These are phyloP conservation scores for Cytospora mali DNA, from an alignment of 2,329 filamentous ascomycete species.

Conservation along the genomic window DNA sequence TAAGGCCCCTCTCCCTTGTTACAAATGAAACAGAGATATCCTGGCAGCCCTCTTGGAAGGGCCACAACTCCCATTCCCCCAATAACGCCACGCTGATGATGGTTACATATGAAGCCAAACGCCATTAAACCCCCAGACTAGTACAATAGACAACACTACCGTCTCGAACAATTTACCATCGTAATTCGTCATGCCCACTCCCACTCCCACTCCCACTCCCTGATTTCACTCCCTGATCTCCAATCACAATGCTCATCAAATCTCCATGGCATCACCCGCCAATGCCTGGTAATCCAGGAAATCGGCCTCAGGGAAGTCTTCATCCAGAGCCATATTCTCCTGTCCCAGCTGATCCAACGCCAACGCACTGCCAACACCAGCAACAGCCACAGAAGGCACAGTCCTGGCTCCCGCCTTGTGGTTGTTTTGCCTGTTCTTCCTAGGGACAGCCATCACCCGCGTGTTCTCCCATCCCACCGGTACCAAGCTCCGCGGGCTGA, in stretches of 20 bases:
- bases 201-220: constrained; percentile 38
- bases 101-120: constrained; percentile 15
- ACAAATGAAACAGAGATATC: background rate
- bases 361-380: constrained; percentile 13
- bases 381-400: constrained; percentile 32
- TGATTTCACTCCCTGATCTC: constrained; percentile 34
- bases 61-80: background rate
- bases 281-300: constrained; percentile 55
- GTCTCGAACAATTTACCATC: background rate
- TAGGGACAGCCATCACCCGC: constrained; percentile 54
- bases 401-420: constrained; percentile 22
- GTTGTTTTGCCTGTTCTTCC: constrained; percentile 28
- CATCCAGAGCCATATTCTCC: constrained; percentile 48
- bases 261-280: constrained; percentile 43
- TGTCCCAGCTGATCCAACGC: constrained; percentile 40
- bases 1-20: background rate
- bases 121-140: background rate
- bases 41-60: background rate
- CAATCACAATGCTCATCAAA: constrained; percentile 33
- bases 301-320: constrained; percentile 70
- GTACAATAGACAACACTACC: background rate
- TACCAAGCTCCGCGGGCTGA: constrained; percentile 44
- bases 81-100: constrained; percentile 26
- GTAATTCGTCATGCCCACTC: constrained; percentile 29
- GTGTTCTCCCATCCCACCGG: constrained; percentile 43